Evolutionary conservation across 352 stramenopile species (phyloP).

Genomic region (Phytophthora quininea): DNA sequence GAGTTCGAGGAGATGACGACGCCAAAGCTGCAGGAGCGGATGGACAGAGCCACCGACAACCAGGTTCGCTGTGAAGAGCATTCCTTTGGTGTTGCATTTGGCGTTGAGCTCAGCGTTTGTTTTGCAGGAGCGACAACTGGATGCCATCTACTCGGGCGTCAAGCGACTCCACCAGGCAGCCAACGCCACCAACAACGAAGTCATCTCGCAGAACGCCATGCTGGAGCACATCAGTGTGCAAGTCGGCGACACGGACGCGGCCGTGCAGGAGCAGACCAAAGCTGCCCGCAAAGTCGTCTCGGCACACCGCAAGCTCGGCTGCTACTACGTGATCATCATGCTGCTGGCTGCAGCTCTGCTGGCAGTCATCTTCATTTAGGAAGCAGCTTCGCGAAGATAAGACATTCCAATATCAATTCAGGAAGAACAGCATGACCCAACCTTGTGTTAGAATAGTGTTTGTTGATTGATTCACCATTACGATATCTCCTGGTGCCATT

Average conservation of each 20-base stretch:
- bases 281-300: constrained; percentile 56
- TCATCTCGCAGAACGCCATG: constrained; percentile 62
- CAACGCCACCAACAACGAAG: constrained; percentile 63
- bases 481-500: constrained; percentile 4
- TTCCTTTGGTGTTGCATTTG: not conserved
- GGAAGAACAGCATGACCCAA: not conserved
- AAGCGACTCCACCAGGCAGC: constrained; percentile 60
- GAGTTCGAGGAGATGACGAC: constrained; percentile 58
- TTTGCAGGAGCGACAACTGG: constrained; percentile 58
- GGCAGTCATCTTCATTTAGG: constrained; percentile 45
- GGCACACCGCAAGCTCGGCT: constrained; percentile 51
- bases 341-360: constrained; percentile 53
- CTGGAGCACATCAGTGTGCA: constrained; percentile 62
- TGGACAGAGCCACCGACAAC: constrained; percentile 47
- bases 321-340: constrained; percentile 69
- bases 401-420: not conserved
- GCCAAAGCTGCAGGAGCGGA: constrained; percentile 56
- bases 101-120: too few relatives aligned
- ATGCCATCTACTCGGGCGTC: constrained; percentile 58
- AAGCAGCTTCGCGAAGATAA: not conserved
- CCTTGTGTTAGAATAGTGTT: not conserved
- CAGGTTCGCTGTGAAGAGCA: constrained; percentile 31
- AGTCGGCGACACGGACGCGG: constrained; percentile 43
- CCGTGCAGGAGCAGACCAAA: constrained; percentile 55
- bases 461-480: constrained; percentile 7